Percentiles rank a stretch among this genome's conserved stretches.
Evolutionary conservation across 257 asterid genomes (phyloP).

Genomic region (Lithospermum erythrorhizon): DNA sequence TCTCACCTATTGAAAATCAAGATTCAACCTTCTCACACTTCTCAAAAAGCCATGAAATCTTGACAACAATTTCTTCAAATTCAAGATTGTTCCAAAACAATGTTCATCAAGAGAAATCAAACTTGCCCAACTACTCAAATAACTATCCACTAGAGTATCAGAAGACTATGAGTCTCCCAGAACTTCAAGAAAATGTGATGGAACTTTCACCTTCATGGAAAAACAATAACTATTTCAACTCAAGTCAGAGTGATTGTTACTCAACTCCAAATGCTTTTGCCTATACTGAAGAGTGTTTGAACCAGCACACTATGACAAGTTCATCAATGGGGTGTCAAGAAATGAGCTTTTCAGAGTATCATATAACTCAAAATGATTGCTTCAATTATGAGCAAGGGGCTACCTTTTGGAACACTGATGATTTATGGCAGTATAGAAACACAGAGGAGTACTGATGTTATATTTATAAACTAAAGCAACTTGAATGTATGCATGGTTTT

Average conservation of each 20-base stretch:
- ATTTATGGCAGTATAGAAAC: no score
- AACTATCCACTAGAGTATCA: conserved; percentile 9
- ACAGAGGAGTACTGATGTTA: no score
- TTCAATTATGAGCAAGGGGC: conserved; percentile 30
- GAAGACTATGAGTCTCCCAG: conserved; percentile 5
- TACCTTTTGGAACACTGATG: conserved; percentile 33
- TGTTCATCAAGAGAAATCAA: background rate
- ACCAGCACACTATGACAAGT: conserved; percentile 11
- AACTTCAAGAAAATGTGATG: conserved; percentile 2
- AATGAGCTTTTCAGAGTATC: conserved; percentile 22
- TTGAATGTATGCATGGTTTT: no score
- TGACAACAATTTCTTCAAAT: conserved; percentile 11
- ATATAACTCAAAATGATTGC: conserved; percentile 37
- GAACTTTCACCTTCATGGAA: conserved; percentile 7
- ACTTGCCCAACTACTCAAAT: conserved; percentile 2
- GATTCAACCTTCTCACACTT: conserved; percentile 12
- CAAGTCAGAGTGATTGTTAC: conserved; percentile 15
- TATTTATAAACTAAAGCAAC: no score
- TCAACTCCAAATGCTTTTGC: conserved; percentile 30
- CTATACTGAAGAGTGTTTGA: conserved; percentile 11
- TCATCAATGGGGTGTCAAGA: conserved; percentile 24
- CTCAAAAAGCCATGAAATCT: conserved; percentile 14
- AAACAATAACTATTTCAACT: conserved; percentile 1
- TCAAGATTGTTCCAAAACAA: background rate
- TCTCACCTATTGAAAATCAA: conserved; percentile 27